phyloP scores from a whole-genome alignment of 1,284 basidiomycete species.

The Leccinum cinnamomeum region DNA sequence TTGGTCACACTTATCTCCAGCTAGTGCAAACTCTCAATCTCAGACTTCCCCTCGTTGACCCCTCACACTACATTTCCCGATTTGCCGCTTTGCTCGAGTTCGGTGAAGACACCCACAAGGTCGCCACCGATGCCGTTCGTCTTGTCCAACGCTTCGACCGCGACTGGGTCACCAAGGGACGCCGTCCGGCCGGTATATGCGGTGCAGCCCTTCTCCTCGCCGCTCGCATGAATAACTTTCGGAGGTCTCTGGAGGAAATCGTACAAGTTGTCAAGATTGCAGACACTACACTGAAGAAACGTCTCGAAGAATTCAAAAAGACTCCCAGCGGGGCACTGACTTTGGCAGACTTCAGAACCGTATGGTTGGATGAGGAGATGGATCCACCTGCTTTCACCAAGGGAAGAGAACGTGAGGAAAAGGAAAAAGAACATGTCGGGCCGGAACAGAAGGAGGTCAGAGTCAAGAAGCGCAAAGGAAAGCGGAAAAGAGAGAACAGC shows the following conservation, averaged over 20 bases:
- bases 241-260: constrained; percentile 90
- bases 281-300: constrained; percentile 89
- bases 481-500: constrained; percentile 43
- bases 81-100: constrained; percentile 98
- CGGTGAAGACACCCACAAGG: constrained; percentile 89
- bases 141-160: constrained; percentile 94
- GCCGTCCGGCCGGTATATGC: constrained; percentile 95
- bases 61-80: constrained; percentile 95
- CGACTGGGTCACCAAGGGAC: constrained; percentile 97
- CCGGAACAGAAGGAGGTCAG: constrained; percentile 33
- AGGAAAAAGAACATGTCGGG: constrained; percentile 47
- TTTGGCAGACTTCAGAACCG: constrained; percentile 87
- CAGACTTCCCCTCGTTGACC: constrained; percentile 90
- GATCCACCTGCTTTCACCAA: constrained; percentile 88
- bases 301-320: constrained; percentile 93
- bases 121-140: constrained; percentile 92
- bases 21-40: constrained; percentile 89
- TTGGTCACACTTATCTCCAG: constrained; percentile 95
- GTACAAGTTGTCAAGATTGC: constrained; percentile 99
- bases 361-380: constrained; percentile 90
- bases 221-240: constrained; percentile 97
- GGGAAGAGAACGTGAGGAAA: constrained; percentile 70
- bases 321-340: constrained; percentile 87
- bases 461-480: constrained; percentile 38
- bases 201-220: constrained; percentile 95